phyloP scores from a whole-genome alignment of 345 rosid genomes.

The Draba incana region DNA sequence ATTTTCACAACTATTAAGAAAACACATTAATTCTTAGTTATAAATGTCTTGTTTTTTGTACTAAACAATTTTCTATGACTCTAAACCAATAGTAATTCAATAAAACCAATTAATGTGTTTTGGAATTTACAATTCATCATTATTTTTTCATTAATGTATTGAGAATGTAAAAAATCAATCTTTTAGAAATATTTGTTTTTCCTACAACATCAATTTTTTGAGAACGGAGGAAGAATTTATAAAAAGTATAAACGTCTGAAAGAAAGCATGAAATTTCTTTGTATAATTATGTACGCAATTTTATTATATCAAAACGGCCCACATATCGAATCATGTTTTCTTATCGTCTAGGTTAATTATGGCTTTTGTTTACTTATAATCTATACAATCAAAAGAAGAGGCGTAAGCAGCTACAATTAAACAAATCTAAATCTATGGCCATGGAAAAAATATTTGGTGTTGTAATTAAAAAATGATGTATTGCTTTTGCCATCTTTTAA shows the following conservation, averaged over 20 bases:
- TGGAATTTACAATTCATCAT: no score
- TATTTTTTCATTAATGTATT: no score
- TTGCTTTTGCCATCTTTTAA: constrained; percentile 37
- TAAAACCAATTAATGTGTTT: no score
- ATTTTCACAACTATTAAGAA: no score
- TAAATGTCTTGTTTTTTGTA: no score
- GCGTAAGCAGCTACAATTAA: constrained; percentile 31
- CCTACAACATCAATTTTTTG: no score
- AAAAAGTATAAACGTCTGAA: constrained; percentile 1
- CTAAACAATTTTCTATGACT: no score
- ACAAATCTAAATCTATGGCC: constrained; percentile 30
- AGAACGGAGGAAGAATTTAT: no score
- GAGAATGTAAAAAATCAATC: no score
- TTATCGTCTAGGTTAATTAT: constrained; percentile 35
- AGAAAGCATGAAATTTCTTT: constrained; percentile 30
- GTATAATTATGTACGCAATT: neutral
- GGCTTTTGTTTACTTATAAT: constrained; percentile 9
- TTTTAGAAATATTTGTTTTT: no score
- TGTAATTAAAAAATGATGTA: constrained; percentile 24
- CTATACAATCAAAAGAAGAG: constrained; percentile 24
- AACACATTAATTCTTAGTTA: no score
- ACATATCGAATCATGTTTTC: constrained; percentile 44
- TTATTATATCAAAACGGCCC: constrained; percentile 29
- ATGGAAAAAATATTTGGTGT: constrained; percentile 24
- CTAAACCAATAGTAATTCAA: no score